Evolutionary conservation across 2,329 filamentous ascomycete species (phyloP), one percentile per base, ranked within the genome.

Genomic region (Phaeophleospora eucalypticola): DNA sequence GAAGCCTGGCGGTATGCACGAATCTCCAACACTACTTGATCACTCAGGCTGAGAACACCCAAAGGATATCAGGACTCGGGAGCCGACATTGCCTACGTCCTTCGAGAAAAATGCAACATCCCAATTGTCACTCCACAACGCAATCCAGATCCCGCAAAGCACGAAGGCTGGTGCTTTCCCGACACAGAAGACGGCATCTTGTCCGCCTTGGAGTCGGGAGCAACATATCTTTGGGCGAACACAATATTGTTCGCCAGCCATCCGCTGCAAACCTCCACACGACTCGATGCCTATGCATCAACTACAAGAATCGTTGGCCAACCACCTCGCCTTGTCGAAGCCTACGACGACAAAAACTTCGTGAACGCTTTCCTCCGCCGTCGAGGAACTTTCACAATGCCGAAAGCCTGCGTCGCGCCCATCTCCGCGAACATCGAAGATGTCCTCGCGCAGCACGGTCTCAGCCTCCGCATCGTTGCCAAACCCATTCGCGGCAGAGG

Each of bases 401-500:
- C 49, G 4, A 41, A 35, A 2, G 46, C 36, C 47, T 45, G 12
- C 51, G 63, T 3, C 19, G 65, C 6, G 37, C 49, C 2, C n/a
- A n/a, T n/a, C n/a, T n/a, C n/a, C n/a, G 71, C 58, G 33, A 36
- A 36, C 8, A 40, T 35, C 24, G 8, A 8, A 12, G 27, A 44
- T 9, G n/a, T 48, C n/a, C 41, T 48, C 14, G 19, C 3, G 21
- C 4, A 36, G 0, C 24, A 44, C 35, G 24, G 15, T 21, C 16
- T 44, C 4, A 39, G 2, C 1, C 32, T 41, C 3, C 75, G 75
- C 0, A 53, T 76, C 7, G 69, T 78, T 1, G 73, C 60, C 0
- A 78, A 78, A 53, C 75, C 76, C 0, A 64, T 73, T 4, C 68
- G 73, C 3, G 75, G 75, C 6, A 64, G 75, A 3, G 74, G 74